Base-by-base conservation (phyloP, 805 yeast species). In the Monosporozyma unispora region DNA sequence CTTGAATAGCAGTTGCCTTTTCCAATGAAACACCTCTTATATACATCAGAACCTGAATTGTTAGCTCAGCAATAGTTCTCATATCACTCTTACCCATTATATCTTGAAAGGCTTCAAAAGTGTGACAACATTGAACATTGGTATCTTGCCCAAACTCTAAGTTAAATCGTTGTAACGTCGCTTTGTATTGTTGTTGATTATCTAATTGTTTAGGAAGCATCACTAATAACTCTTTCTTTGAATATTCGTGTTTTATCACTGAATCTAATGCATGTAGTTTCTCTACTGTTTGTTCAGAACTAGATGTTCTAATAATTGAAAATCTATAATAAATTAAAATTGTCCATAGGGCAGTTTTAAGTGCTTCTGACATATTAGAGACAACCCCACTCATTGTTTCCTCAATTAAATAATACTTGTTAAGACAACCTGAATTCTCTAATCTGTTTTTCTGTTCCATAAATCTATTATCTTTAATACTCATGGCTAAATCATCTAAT, bases 381-480 rank as follows among this genome's bases (percentile, higher is more conserved):
- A 72, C 59, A 1, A 73, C 50, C n/a, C 68, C 63, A 0, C 74
- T 60, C 29, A 77, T 75, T 4, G 76, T 77, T 52, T 87, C 95
- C 62, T 93, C 99, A 14, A 93, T 78, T 3, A 93, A 62, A 58
- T 93, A 93, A 55, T 80, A 81, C 18, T 83, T 77, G 54, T 85
- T 76, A 18, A 70, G 69, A 59, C 90, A 69, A 0, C 86, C 88
- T 0, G 93, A 77, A 62, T 82, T 77, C 46, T 74, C 75, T 50
- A 93, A 70, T 48, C 99, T 74, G 16, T 75, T 68, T 61, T 91
- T 90, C 62, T 93, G 99, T 62, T 93, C 99, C 48, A 74, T 72
- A 59, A 84, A 89, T 46, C 99, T 70, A 2, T 96, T 96, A 66
- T 93, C 99, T 52, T 77, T 76, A 44, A 93, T 88, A 47, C 96